Evolutionary conservation across 768 basidiomycete genomes (phyloP).

Genomic region (Leccinellum albellum): DNA sequence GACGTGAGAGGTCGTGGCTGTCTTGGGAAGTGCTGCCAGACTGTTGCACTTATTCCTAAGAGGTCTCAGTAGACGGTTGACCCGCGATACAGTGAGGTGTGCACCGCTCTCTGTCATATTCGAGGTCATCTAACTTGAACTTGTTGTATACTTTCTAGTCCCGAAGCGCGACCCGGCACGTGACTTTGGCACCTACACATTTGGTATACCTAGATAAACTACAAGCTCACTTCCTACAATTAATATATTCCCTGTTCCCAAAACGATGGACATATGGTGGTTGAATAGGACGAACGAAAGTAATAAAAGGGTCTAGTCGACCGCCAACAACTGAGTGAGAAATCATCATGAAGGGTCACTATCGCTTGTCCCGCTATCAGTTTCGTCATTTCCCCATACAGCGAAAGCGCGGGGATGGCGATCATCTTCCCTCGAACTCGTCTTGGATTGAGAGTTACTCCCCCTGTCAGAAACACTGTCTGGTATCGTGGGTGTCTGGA

Average conservation of each 20-base stretch:
- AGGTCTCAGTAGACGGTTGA: slow-evolving; percentile 45
- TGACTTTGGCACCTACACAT: neutral
- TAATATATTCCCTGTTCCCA: neutral
- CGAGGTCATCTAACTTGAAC: slow-evolving; percentile 10
- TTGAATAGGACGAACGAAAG: slow-evolving; percentile 3
- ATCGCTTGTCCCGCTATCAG: slow-evolving; percentile 80
- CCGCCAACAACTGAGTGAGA: neutral
- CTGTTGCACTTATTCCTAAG: slow-evolving; percentile 44
- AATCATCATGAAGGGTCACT: slow-evolving; percentile 40
- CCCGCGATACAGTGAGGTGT: slow-evolving; percentile 37
- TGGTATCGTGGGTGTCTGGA: slow-evolving; percentile 59
- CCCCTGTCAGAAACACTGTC: slow-evolving; percentile 23
- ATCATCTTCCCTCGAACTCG: slow-evolving; percentile 19
- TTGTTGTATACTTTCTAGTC: neutral
- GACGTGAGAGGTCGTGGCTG: slow-evolving; percentile 15
- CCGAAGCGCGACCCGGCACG: slow-evolving; percentile 13
- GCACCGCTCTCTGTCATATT: slow-evolving; percentile 17
- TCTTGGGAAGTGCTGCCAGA: slow-evolving; percentile 28
- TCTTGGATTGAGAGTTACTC: slow-evolving; percentile 8
- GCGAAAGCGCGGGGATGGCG: slow-evolving; percentile 62
- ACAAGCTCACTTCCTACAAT: neutral
- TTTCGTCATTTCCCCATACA: slow-evolving; percentile 86
- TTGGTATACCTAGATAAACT: neutral
- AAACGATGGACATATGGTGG: neutral
- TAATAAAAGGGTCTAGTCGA: neutral